A percentile compares a stretch with the other conserved stretches of the same genome.
Evolutionary conservation across 225 moss, liverwort and hornwort genomes (phyloP).

Genomic region (Ulota crispa): DNA sequence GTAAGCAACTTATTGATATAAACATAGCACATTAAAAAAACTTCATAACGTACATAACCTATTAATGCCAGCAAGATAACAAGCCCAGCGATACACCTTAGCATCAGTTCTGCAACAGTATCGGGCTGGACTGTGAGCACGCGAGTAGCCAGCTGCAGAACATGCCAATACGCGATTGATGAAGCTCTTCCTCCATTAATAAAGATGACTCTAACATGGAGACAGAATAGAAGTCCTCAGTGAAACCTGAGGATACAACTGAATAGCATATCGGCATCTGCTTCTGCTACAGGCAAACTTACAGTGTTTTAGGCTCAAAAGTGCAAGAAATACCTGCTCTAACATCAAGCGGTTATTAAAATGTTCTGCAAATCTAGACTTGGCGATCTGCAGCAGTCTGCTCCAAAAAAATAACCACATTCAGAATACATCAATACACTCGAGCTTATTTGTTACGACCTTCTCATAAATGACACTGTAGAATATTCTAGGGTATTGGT

Average conservation of each 20-base stretch:
- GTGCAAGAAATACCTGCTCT: constrained; percentile 54
- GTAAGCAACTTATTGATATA: neutral
- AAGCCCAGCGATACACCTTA: constrained; percentile 42
- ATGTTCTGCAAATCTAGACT: constrained; percentile 52
- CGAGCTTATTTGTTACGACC: neutral
- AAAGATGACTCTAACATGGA: neutral
- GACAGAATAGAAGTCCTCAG: neutral
- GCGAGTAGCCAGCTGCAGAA: constrained; percentile 68
- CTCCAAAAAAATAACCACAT: constrained; percentile 14
- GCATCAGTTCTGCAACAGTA: constrained; percentile 65
- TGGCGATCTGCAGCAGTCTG: constrained; percentile 79
- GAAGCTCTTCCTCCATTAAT: neutral
- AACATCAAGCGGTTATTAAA: constrained; percentile 30
- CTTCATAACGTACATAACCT: neutral
- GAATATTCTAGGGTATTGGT: neutral
- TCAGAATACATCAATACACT: neutral
- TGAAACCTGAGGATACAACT: constrained; percentile 8
- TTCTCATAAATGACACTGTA: neutral
- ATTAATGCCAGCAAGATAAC: constrained; percentile 11
- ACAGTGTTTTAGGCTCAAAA: neutral
- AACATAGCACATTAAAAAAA: neutral
- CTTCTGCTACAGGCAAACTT: neutral
- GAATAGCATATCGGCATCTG: neutral
- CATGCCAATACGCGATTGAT: neutral
- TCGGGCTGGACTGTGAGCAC: constrained; percentile 71